phyloP scores from a whole-genome alignment of 768 basidiomycete species.

The Cantharellus anzutake region DNA sequence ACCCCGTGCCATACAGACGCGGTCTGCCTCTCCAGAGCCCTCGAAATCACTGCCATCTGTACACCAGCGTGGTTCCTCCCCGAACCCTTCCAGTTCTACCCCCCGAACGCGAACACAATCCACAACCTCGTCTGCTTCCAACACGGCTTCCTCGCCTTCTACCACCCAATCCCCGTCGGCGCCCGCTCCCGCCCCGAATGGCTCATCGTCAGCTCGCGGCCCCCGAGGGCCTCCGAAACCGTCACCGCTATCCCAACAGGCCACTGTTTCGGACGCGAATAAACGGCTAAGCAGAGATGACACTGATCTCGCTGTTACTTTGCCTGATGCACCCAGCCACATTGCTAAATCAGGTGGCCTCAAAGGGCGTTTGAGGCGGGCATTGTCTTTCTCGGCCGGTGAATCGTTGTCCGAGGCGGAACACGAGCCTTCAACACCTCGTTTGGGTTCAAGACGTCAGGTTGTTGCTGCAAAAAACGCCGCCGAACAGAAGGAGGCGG shows the following conservation, averaged over 20 bases:
- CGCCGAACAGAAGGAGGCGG: conserved; percentile 1
- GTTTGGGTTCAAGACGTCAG: conserved; percentile 7
- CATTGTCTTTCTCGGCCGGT: conserved; percentile 43
- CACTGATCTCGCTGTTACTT: conserved; percentile 5
- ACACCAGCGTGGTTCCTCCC: conserved; percentile 9
- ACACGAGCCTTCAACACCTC: conserved; percentile 7
- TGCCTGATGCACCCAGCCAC: conserved; percentile 6
- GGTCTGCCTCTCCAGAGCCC: not conserved
- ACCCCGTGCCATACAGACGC: not conserved
- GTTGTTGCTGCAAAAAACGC: conserved; percentile 8
- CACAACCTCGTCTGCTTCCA: conserved; percentile 12
- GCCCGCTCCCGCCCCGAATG: conserved; percentile 15
- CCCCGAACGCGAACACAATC: conserved; percentile 2
- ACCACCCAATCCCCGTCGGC: conserved; percentile 14
- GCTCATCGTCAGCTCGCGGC: conserved; percentile 12
- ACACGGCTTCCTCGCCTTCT: conserved; percentile 17
- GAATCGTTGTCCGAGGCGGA: conserved; percentile 40
- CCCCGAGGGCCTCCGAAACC: conserved; percentile 22
- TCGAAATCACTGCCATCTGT: conserved; percentile 4
- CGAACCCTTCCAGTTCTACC: conserved; percentile 3
- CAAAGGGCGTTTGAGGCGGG: conserved; percentile 58
- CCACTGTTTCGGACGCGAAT: conserved; percentile 18
- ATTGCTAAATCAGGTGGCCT: conserved; percentile 31
- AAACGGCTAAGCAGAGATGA: conserved; percentile 13
- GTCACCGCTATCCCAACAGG: conserved; percentile 47